These are phyloP conservation scores for Trapa incisa DNA, from an alignment of 345 rosid genomes.

Conservation along the genomic window DNA sequence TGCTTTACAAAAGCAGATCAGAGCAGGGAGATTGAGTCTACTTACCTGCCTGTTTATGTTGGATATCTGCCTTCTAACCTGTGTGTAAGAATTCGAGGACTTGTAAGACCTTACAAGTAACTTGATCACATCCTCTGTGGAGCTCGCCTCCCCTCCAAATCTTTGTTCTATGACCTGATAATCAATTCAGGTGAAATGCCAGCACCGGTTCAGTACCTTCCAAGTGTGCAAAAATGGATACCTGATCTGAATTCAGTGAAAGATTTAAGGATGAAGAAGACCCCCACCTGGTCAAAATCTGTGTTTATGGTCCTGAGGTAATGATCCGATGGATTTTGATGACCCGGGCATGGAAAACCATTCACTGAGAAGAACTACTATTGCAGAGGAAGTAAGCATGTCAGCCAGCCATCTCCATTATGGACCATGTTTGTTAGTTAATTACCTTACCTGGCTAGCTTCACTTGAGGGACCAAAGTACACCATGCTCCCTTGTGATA, in stretches of 20 bases:
- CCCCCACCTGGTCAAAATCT: constrained; percentile 26
- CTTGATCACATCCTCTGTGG: constrained; percentile 28
- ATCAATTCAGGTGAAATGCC: neutral
- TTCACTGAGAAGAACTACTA: constrained; percentile 35
- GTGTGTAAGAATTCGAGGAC: constrained; percentile 17
- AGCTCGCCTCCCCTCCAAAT: constrained; percentile 7
- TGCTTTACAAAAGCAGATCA: neutral
- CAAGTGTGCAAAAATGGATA: neutral
- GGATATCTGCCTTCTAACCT: constrained; percentile 16
- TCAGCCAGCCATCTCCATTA: neutral
- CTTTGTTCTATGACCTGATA: constrained; percentile 27
- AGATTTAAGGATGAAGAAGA: neutral
- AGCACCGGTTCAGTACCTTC: neutral
- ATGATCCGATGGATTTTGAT: constrained; percentile 42
- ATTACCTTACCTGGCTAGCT: constrained; percentile 21
- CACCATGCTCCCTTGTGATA: constrained; percentile 32
- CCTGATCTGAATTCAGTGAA: neutral
- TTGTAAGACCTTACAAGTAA: constrained; percentile 26
- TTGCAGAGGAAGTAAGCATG: neutral
- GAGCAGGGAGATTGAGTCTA: neutral
- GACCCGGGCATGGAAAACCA: constrained; percentile 39
- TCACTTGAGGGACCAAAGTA: constrained; percentile 35
- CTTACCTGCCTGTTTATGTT: constrained; percentile 24
- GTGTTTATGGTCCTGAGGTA: constrained; percentile 32
- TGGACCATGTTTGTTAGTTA: neutral